These are phyloP conservation scores for Lactarius trivialis DNA, from an alignment of 768 basidiomycete genomes.

Conservation along the genomic window DNA sequence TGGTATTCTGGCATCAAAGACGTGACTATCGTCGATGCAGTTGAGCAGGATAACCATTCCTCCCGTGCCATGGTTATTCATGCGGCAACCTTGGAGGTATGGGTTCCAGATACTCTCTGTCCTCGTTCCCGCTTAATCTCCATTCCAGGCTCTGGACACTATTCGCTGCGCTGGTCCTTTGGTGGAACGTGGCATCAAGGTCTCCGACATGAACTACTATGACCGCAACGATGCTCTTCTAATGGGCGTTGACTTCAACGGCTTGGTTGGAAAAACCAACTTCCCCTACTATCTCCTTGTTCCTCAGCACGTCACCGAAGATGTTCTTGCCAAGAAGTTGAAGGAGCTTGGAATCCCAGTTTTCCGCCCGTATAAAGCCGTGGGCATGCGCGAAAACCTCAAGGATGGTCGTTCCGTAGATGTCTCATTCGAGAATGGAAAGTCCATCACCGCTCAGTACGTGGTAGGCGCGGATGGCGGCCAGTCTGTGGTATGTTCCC, in stretches of 20 bases:
- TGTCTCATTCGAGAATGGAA: slow-evolving; percentile 44
- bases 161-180: slow-evolving; percentile 39
- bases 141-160: slow-evolving; percentile 38
- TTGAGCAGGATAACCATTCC: slow-evolving; percentile 29
- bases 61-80: slow-evolving; percentile 45
- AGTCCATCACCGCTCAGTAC: slow-evolving; percentile 38
- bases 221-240: slow-evolving; percentile 29
- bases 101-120: slow-evolving; percentile 2
- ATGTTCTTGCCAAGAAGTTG: slow-evolving; percentile 33
- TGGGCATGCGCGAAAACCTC: slow-evolving; percentile 32
- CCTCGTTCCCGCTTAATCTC: slow-evolving; percentile 31
- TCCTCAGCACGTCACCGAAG: slow-evolving; percentile 42
- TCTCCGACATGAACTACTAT: slow-evolving; percentile 25
- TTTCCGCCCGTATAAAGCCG: slow-evolving; percentile 35
- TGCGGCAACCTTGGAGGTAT: slow-evolving; percentile 47
- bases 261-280: slow-evolving; percentile 36
- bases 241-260: slow-evolving; percentile 29
- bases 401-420: slow-evolving; percentile 30
- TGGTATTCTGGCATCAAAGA: slow-evolving; percentile 37
- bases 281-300: slow-evolving; percentile 39
- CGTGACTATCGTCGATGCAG: slow-evolving; percentile 40
- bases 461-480: slow-evolving; percentile 49
- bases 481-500: slow-evolving; percentile 35
- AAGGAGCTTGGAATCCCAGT: slow-evolving; percentile 31
- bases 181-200: slow-evolving; percentile 34